Percentiles rank a stretch among this genome's conserved stretches.
phyloP scores from a whole-genome alignment of 2,329 filamentous ascomycete species.

The Calonectria multiphialidica region DNA sequence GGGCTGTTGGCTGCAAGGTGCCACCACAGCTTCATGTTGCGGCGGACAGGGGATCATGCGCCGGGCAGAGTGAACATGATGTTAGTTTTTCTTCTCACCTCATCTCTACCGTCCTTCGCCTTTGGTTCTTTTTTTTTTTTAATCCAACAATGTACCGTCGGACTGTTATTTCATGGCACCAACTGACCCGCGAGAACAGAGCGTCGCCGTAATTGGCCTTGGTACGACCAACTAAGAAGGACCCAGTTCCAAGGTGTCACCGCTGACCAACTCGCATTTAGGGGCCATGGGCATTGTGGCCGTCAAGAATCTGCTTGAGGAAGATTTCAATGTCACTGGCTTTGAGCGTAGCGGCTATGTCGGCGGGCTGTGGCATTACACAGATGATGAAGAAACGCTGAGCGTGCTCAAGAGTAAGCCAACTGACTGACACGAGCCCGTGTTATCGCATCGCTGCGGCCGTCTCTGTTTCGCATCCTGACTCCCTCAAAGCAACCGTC shows the following conservation, averaged over 20 bases:
- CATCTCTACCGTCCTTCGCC: neutral
- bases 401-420: constrained; percentile 49
- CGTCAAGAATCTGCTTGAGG: constrained; percentile 57
- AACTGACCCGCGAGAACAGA: constrained; percentile 24
- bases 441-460: neutral
- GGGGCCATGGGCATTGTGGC: constrained; percentile 53
- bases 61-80: neutral
- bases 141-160: neutral
- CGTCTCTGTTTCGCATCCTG: neutral
- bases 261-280: constrained; percentile 22
- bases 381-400: constrained; percentile 48
- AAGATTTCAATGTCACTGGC: constrained; percentile 57
- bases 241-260: neutral
- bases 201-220: constrained; percentile 30
- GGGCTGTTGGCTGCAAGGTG: neutral
- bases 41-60: constrained; percentile 7
- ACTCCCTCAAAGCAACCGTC: constrained; percentile 35
- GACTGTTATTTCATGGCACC: constrained; percentile 11
- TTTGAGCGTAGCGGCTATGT: constrained; percentile 56
- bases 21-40: constrained; percentile 1
- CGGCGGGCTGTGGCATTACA: constrained; percentile 59
- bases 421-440: constrained; percentile 10
- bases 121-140: neutral
- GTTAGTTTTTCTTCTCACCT: constrained; percentile 5
- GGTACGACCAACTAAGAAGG: constrained; percentile 15